Conservation (phyloP, 1,139 yeast genomes). For the Sugiyamaella grinbergsii region DNA sequence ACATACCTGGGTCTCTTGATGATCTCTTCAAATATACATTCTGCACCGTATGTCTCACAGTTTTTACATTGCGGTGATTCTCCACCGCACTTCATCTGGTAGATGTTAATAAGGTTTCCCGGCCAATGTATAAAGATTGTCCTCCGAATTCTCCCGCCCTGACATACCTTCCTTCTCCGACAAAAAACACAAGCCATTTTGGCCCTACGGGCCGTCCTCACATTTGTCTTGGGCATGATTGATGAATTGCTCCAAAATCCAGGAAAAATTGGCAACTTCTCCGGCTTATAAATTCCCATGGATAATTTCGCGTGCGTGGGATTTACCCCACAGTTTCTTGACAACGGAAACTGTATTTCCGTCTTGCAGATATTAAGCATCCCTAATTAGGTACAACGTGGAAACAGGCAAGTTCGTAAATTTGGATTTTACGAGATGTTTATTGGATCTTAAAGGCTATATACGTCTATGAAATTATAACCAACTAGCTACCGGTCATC, state of each 20-base stretch:
- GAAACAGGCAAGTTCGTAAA: no score
- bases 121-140: no score
- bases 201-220: slow-evolving; percentile 3
- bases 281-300: slow-evolving; percentile 1
- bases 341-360: background rate
- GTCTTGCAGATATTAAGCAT: background rate
- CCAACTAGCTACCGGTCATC: background rate
- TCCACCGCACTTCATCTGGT: slow-evolving; percentile 17
- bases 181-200: slow-evolving; percentile 15
- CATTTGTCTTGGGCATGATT: background rate
- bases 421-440: no score
- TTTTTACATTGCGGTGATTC: slow-evolving; percentile 11
- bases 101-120: background rate
- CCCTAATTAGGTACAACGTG: no score
- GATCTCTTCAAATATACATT: slow-evolving; percentile 11
- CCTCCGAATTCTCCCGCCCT: no score
- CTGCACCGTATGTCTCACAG: slow-evolving; percentile 2
- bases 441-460: no score
- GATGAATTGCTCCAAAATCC: background rate
- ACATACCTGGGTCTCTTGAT: slow-evolving; percentile 10
- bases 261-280: background rate
- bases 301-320: background rate
- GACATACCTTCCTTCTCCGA: slow-evolving; percentile 16
- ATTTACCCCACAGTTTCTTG: background rate
- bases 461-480: no score